Conservation (phyloP, 2,329 filamentous ascomycete genomes). For the Aspergillus sp. region DNA sequence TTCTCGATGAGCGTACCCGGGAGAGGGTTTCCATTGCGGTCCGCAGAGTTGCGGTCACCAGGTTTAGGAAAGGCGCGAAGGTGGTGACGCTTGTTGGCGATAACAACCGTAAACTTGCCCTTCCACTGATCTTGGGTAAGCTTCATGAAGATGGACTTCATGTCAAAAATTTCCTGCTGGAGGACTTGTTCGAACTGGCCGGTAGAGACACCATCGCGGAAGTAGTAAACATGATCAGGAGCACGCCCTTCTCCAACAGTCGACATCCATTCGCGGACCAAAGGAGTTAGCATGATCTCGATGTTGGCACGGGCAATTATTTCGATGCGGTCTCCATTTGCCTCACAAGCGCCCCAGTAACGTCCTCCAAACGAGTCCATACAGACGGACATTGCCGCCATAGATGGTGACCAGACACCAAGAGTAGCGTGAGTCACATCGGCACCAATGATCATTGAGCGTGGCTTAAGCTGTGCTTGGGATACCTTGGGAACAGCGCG, state of each 20-base stretch:
- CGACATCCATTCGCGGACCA: constrained; percentile 62
- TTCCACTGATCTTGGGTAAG: constrained; percentile 29
- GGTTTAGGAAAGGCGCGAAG: constrained; percentile 81
- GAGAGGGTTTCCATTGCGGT: constrained; percentile 74
- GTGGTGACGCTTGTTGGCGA: constrained; percentile 92
- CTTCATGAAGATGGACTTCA: constrained; percentile 57
- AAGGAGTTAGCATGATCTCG: constrained; percentile 58
- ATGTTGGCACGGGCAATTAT: constrained; percentile 68
- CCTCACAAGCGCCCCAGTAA: constrained; percentile 74
- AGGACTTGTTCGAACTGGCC: constrained; percentile 79
- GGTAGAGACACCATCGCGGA: constrained; percentile 88
- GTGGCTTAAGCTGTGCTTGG: constrained; percentile 29
- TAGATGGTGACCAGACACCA: constrained; percentile 63
- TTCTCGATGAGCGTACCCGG: constrained; percentile 84
- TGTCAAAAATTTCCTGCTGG: constrained; percentile 67
- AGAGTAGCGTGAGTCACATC: constrained; percentile 84
- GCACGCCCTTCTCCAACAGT: constrained; percentile 48
- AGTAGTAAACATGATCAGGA: constrained; percentile 79
- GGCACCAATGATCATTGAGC: constrained; percentile 79
- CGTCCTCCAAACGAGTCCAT: constrained; percentile 66
- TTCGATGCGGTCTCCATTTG: constrained; percentile 77
- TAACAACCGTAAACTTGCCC: constrained; percentile 75
- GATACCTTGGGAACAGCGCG: constrained; percentile 42
- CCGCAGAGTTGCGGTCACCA: constrained; percentile 46
- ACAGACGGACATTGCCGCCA: constrained; percentile 83